Evolutionary conservation across 345 rosid species (phyloP).

Genomic region (Eucalyptus sideroxylon): DNA sequence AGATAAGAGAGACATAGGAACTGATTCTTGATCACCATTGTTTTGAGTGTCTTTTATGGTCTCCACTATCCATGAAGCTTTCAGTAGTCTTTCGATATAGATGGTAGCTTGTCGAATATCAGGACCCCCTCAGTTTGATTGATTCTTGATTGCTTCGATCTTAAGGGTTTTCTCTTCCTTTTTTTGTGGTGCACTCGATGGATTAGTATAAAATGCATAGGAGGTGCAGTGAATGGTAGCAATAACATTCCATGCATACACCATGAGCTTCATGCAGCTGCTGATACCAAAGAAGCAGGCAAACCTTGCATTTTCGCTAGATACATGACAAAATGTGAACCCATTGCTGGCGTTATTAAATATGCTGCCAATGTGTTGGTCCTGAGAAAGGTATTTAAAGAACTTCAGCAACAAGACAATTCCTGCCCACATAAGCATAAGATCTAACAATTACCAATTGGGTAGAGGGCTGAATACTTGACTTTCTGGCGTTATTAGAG

Average conservation of each 20-base stretch:
- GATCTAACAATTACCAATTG: conserved; percentile 37
- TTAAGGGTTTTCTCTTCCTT: background rate
- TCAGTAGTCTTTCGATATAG: background rate
- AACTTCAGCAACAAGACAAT: background rate
- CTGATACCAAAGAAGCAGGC: background rate
- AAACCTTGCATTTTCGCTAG: conserved; percentile 84
- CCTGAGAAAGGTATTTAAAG: conserved; percentile 35
- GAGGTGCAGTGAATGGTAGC: background rate
- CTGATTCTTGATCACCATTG: background rate
- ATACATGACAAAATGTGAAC: conserved; percentile 91
- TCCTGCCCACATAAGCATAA: background rate
- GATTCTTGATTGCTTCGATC: background rate
- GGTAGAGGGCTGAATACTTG: conserved; percentile 87
- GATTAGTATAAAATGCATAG: background rate
- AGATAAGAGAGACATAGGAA: background rate
- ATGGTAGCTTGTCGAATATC: background rate
- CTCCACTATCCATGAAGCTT: background rate
- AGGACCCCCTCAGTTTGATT: background rate
- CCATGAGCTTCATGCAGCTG: background rate
- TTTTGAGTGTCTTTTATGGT: background rate
- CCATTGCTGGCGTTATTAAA: conserved; percentile 79
- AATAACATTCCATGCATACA: background rate
- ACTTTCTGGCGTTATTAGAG: conserved; percentile 85
- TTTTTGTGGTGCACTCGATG: background rate
- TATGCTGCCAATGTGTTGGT: conserved; percentile 71